Percentiles rank a stretch among this genome's conserved stretches.
Conservation (phyloP, 257 asterid species). For the Cruciata laevipes region DNA sequence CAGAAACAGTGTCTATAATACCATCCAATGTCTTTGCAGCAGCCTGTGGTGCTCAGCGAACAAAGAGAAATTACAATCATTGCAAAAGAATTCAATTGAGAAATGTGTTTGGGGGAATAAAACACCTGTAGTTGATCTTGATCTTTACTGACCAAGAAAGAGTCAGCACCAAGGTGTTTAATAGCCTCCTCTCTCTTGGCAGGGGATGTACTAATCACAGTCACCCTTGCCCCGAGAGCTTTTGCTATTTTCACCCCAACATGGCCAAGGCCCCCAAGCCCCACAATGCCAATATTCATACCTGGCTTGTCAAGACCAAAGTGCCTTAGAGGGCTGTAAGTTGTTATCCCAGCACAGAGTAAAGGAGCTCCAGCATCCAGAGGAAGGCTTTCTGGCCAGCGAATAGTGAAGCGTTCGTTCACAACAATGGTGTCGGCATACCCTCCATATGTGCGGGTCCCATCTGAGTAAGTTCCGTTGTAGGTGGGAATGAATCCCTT, state of each 20-base stretch:
- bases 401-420: not conserved
- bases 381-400: constrained; percentile 12
- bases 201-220: not conserved
- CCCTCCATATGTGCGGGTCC: constrained; percentile 11
- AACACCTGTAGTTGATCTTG: constrained; percentile 6
- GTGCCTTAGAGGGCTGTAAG: constrained; percentile 11
- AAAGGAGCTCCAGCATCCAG: constrained; percentile 12
- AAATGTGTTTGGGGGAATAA: not conserved
- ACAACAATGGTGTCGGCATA: constrained; percentile 9
- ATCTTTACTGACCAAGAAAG: constrained; percentile 11
- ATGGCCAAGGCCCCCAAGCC: constrained; percentile 12
- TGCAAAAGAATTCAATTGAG: not conserved
- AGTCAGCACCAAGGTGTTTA: constrained; percentile 13
- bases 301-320: constrained; percentile 12
- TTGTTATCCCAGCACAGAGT: constrained; percentile 9
- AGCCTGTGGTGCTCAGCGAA: constrained; percentile 6
- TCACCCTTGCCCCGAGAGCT: constrained; percentile 7
- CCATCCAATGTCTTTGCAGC: constrained; percentile 10
- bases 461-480: constrained; percentile 2
- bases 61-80: not conserved
- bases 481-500: constrained; percentile 11
- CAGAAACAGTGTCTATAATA: constrained; percentile 12
- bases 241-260: constrained; percentile 10
- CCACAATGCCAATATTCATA: constrained; percentile 10
- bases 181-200: constrained; percentile 9